Evolutionary conservation across 805 yeast species (phyloP).

Genomic region (Candida jianshihensis): DNA sequence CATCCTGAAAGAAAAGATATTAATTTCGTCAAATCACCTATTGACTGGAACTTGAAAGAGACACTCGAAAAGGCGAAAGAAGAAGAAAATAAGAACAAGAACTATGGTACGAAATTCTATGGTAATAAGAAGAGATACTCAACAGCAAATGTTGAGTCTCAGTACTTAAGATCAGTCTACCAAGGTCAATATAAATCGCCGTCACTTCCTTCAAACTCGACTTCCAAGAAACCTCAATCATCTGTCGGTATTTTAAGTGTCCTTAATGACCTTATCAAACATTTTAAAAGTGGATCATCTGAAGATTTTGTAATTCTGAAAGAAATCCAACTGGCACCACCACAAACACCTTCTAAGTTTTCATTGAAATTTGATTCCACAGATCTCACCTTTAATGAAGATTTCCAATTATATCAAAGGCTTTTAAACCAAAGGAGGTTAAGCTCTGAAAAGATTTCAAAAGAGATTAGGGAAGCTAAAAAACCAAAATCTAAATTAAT

Average conservation of each 20-base stretch:
- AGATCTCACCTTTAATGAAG: constrained; percentile 25
- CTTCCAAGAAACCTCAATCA: too few relatives aligned
- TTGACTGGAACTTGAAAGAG: constrained; percentile 15
- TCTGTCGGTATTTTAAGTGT: too few relatives aligned
- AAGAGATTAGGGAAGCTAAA: constrained; percentile 26
- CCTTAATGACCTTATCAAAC: too few relatives aligned
- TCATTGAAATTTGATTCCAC: constrained; percentile 22
- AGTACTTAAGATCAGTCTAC: constrained; percentile 26
- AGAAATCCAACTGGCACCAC: constrained; percentile 14
- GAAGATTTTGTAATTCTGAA: constrained; percentile 16
- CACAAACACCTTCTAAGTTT: constrained; percentile 10
- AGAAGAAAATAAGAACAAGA: constrained; percentile 3
- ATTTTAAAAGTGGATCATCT: constrained; percentile 1
- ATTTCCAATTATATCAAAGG: constrained; percentile 37
- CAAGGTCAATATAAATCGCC: constrained; percentile 31
- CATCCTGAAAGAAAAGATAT: constrained; percentile 10
- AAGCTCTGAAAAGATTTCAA: constrained; percentile 28
- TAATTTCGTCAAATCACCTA: constrained; percentile 16
- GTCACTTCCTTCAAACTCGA: too few relatives aligned
- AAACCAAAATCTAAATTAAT: constrained; percentile 19
- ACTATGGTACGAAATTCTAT: constrained; percentile 33
- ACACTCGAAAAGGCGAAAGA: background rate
- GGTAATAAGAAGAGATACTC: constrained; percentile 15
- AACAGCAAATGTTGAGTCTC: constrained; percentile 15
- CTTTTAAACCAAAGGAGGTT: constrained; percentile 35